Evolutionary conservation across 176 grass and related monocot genomes (phyloP).

Genomic region (Ananas comosus): DNA sequence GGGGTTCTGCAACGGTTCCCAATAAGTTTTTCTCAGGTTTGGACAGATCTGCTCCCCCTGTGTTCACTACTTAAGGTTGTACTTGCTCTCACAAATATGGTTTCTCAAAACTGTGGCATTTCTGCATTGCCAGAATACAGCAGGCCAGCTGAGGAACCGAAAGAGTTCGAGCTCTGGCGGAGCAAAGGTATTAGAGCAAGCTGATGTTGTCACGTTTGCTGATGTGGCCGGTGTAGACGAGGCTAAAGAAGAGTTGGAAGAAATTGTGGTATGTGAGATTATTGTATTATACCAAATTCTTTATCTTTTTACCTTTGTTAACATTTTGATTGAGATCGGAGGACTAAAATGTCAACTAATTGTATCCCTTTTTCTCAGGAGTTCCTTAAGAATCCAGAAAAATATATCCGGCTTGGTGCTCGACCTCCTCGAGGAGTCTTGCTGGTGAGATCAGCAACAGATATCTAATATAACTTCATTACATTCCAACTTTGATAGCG

Average conservation of each 20-base stretch:
- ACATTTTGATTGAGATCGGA: not conserved
- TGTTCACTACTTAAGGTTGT: not conserved
- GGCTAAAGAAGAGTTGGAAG: conserved; percentile 98
- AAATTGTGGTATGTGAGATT: conserved; percentile 76
- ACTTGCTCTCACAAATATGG: conserved; percentile 20
- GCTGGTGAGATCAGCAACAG: conserved; percentile 55
- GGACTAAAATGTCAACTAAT: conserved; percentile 19
- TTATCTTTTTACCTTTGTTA: not conserved
- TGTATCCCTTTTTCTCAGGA: conserved; percentile 44
- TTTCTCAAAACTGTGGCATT: conserved; percentile 12
- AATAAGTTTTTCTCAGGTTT: conserved; percentile 84
- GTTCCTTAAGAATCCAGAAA: conserved; percentile 91
- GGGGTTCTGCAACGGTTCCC: conserved; percentile 77
- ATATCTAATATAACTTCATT: not conserved
- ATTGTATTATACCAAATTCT: not conserved
- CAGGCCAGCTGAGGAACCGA: conserved; percentile 77
- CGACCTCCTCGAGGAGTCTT: conserved; percentile 98
- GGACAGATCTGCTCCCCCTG: not conserved
- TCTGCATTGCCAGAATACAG: conserved; percentile 56
- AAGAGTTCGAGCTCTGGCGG: conserved; percentile 58
- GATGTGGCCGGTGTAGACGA: conserved; percentile 99
- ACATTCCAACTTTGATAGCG: not conserved
- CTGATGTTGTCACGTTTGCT: conserved; percentile 81
- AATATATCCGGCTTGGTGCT: conserved; percentile 86
- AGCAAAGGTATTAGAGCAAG: conserved; percentile 60